Evolutionary conservation across 2,329 filamentous ascomycete genomes (phyloP).

Genomic region (Periconia sp.): DNA sequence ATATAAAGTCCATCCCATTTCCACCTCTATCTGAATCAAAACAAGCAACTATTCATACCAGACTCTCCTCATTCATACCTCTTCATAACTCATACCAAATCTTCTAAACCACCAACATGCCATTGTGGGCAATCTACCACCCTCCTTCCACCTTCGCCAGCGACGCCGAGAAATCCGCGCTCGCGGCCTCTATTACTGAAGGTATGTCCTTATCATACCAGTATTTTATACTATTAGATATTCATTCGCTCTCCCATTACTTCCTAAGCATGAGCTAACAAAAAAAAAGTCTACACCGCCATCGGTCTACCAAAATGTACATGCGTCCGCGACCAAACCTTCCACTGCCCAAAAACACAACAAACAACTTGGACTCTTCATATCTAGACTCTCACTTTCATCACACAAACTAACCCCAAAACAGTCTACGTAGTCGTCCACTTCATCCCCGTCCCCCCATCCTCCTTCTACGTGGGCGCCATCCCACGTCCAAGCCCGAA

Average conservation of each 20-base stretch:
- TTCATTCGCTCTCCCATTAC: constrained; percentile 33
- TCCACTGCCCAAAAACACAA: too few species aligned
- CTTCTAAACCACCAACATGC: constrained; percentile 35
- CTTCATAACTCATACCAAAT: too few species aligned
- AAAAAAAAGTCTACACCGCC: constrained; percentile 36
- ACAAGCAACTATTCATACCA: too few species aligned
- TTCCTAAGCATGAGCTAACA: constrained; percentile 7
- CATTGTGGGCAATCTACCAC: constrained; percentile 49
- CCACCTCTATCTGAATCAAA: too few species aligned
- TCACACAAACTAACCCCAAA: too few species aligned
- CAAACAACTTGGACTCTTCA: too few species aligned
- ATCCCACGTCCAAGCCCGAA: constrained; percentile 15
- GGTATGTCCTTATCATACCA: constrained; percentile 31
- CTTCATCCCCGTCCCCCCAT: constrained; percentile 36
- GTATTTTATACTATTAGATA: constrained; percentile 12
- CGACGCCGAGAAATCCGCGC: constrained; percentile 25
- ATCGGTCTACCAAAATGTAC: constrained; percentile 33
- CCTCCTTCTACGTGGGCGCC: constrained; percentile 37
- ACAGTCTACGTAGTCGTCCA: constrained; percentile 50
- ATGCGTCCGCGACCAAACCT: too few species aligned
- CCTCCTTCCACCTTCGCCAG: constrained; percentile 38
- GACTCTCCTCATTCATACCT: too few species aligned
- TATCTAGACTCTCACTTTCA: too few species aligned
- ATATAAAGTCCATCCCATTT: too few species aligned
- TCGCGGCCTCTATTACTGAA: constrained; percentile 41